Evolutionary conservation across 352 stramenopile species (phyloP), one percentile per base, ranked within the genome.

Genomic region (Sclerospora graminicola): DNA sequence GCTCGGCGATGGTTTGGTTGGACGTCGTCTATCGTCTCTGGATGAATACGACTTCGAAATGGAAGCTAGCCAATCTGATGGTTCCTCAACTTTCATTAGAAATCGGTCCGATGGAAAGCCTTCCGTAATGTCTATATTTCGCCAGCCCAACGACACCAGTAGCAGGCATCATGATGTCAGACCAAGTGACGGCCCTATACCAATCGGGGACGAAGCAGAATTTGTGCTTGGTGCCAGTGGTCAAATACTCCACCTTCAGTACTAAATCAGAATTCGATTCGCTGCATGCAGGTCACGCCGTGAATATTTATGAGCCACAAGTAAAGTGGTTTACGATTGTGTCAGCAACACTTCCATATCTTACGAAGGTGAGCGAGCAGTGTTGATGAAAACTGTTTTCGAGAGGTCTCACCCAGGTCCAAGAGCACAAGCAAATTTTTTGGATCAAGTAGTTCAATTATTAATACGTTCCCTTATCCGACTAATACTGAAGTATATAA

Each of bases 11-110:
- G 55, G 57, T 7, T 43, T 68, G 9, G 51, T 63, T 19, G 55
- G 69, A 8, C 51, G 69, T 31, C 55, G 64, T n/a, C 60, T 88
- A 16, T 74, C 72, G 31, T 80, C 69, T n/a, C 54, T 88, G 38
- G 48, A 71, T 41, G 75, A 88, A 48, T 84, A 80, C 47, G 69
- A 81, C 34, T 53, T 63, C 8, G 55, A 60, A 23, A 63, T 62
- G 52, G 44, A 63, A 13, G 34, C 42, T 28, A 54, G 42, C 31
- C 44, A 55, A 15, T 66, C 63, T 3, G 60, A 79, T 40, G 33
- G 66, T 36, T 71, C 68, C 4, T 66, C 65, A 7, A 53, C 55
- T 5, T 69, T 59, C 41, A 72, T 53, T 35, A 44, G 54, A 27
- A 69, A 54, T 34, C 56, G 54, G 19, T 57, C 58, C 0, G 60